phyloP scores from a whole-genome alignment of 2,329 filamentous ascomycete species.

The Fusarium globosum region DNA sequence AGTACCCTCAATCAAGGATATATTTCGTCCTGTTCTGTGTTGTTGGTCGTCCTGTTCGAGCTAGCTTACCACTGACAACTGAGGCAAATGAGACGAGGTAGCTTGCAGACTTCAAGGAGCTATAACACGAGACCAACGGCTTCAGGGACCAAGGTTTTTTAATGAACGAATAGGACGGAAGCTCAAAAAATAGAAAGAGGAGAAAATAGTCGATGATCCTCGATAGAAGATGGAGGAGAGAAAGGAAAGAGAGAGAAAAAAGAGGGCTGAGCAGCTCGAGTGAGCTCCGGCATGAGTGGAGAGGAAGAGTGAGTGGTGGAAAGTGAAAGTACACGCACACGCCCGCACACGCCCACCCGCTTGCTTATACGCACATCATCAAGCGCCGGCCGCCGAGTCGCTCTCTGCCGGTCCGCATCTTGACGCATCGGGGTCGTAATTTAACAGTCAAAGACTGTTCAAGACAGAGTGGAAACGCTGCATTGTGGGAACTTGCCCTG shows the following conservation, averaged over 20 bases:
- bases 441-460: constrained; percentile 18
- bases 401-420: constrained; percentile 35
- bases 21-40: constrained; percentile 7
- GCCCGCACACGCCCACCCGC: constrained; percentile 41
- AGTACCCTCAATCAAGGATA: constrained; percentile 13
- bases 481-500: constrained; percentile 23
- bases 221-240: constrained; percentile 33
- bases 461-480: constrained; percentile 24
- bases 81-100: constrained; percentile 23
- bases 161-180: constrained; percentile 34
- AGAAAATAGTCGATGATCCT: constrained; percentile 25
- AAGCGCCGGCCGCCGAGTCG: constrained; percentile 42
- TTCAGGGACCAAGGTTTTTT: constrained; percentile 20
- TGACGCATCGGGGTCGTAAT: constrained; percentile 22
- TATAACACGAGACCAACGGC: constrained; percentile 33
- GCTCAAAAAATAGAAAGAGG: constrained; percentile 15
- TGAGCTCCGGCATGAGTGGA: constrained; percentile 37
- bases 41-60: constrained; percentile 1
- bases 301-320: constrained; percentile 29
- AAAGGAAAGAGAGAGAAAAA: constrained; percentile 28
- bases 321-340: constrained; percentile 40
- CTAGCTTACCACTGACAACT: constrained; percentile 22
- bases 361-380: constrained; percentile 45
- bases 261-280: constrained; percentile 38
- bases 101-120: constrained; percentile 28